Percentiles rank a stretch among this genome's conserved stretches.
Evolutionary conservation across 2,329 filamentous ascomycete genomes (phyloP).

Genomic region (Neopestalotiopsis sp.): DNA sequence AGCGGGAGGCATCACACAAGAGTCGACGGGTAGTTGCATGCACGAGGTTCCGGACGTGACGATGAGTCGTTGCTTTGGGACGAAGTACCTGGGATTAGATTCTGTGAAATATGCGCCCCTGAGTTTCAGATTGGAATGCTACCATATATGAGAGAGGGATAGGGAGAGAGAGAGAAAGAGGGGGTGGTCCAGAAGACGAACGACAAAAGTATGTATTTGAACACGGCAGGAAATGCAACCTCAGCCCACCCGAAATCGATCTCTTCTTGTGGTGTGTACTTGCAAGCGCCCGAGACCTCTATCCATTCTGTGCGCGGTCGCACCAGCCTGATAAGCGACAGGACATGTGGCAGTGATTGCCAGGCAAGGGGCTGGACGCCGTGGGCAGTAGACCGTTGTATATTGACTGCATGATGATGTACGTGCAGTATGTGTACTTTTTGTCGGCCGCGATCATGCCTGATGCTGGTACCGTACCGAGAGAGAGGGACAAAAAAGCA

Average conservation of each 20-base stretch:
- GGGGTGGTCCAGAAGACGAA: too few relatives aligned
- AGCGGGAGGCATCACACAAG: neutral
- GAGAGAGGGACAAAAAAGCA: neutral
- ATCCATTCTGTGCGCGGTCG: neutral
- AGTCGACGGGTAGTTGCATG: neutral
- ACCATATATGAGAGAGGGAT: too few relatives aligned
- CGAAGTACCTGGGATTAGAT: neutral
- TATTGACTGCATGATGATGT: slow-evolving; percentile 7
- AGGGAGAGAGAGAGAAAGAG: too few relatives aligned
- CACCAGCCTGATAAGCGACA: neutral
- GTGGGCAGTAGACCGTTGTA: neutral
- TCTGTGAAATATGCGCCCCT: neutral
- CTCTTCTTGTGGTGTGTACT: neutral
- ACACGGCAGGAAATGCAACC: too few relatives aligned
- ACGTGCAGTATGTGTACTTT: neutral
- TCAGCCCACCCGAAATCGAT: neutral
- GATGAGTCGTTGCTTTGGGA: neutral
- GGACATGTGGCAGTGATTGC: neutral
- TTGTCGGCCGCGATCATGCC: neutral
- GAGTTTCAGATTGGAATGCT: neutral
- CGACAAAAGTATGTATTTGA: too few relatives aligned
- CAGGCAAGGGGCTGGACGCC: neutral
- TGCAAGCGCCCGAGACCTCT: neutral
- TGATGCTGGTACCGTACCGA: neutral
- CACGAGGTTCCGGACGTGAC: neutral